phyloP scores from a whole-genome alignment of 176 grass and related monocot species.

The Puya raimondii region DNA sequence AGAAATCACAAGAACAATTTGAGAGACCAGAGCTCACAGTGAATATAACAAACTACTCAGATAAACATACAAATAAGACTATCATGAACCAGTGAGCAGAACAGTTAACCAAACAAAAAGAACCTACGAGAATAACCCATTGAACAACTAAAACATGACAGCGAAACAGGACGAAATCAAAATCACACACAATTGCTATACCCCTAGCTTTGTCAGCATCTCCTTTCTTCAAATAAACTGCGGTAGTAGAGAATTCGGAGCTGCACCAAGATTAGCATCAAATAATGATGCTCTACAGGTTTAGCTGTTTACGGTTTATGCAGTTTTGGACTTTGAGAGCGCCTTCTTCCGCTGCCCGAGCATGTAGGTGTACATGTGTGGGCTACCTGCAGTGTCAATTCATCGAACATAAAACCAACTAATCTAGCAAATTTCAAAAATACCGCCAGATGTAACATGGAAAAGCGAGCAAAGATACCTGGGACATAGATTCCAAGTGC shows the following conservation, averaged over 20 bases:
- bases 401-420: neutral
- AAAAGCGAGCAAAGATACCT: constrained; percentile 10
- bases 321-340: constrained; percentile 37
- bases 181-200: neutral
- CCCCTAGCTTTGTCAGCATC: neutral
- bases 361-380: constrained; percentile 49
- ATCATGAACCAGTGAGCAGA: too few relatives aligned
- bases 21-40: too few relatives aligned
- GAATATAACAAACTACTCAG: too few relatives aligned
- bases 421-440: neutral
- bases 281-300: constrained; percentile 1
- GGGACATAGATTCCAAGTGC: constrained; percentile 17
- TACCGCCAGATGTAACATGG: neutral
- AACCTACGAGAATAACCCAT: neutral
- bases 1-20: too few relatives aligned
- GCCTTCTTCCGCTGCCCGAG: constrained; percentile 48
- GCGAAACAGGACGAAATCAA: neutral
- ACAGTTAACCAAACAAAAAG: too few relatives aligned
- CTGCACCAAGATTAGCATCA: constrained; percentile 3
- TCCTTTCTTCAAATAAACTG: neutral
- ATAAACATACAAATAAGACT: too few relatives aligned
- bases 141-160: neutral
- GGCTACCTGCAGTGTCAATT: constrained; percentile 28
- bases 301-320: constrained; percentile 9
- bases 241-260: constrained; percentile 1